Base-by-base conservation (phyloP, 495 filamentous ascomycete species). In the Lineolata rhizophorae region DNA sequence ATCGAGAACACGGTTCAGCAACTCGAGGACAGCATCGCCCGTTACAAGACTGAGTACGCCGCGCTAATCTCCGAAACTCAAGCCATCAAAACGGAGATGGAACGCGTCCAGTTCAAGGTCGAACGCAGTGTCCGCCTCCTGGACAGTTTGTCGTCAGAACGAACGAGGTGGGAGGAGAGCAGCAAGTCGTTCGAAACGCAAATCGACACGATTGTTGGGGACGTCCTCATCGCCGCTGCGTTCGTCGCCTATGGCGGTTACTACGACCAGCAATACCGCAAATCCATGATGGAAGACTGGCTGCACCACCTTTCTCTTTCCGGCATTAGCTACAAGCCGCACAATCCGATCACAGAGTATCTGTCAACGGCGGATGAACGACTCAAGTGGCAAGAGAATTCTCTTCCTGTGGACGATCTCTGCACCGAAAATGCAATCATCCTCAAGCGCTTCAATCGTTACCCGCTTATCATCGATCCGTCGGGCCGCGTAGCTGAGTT, bases 371-470 rank as follows among this genome's bases (percentile, higher is more conserved):
- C 87, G 5, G 87, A 99, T 48, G 84, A 95, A 54, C 68, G 90
- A 37, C 65, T 95, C 22, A 65, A 71, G 27, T 99, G 87, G 87
- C 90, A 95, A 57, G 72, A 76, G 34, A 73, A 94, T 49, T 75
- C 76, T n/a, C 59, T 99, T 18, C 87, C 87, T 6, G 90, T 94
- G n/a, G 87, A 99, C 46, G 90, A 99, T 46, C 68, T 99, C 18
- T 95, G 90, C 59, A 99, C 87, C 0, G 87, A 99, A 49, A 99
- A 99, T 45, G 87, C 87, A 32, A 94, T 99, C 43, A 73, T 99
- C 38, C 62, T 99, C 33, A 84, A 93, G 58, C 65, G 85, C 25
- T 99, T 92, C 67, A 95, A 99, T 61, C 67, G 87, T 35, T 99
- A 99, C 50, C 87, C 87, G 18, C 64, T 99, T 29, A 95, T 99